phyloP scores from a whole-genome alignment of 2,329 filamentous ascomycete genomes.

The Calonectria henricotiae region DNA sequence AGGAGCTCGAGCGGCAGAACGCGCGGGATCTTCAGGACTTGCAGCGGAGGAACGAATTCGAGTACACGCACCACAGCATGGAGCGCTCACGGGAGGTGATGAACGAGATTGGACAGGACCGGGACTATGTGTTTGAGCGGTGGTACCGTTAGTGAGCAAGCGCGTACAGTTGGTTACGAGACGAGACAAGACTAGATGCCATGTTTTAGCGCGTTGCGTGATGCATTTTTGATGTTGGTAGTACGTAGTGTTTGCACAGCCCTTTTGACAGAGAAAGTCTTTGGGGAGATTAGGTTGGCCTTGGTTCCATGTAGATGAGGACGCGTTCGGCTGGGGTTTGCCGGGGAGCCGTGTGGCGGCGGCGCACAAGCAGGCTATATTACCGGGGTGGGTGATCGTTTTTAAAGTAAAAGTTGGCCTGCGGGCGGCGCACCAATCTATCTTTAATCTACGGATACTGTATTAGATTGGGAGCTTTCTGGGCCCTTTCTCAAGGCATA shows the following conservation, averaged over 20 bases:
- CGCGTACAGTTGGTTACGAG: too few relatives aligned
- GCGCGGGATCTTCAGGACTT: conserved; percentile 7
- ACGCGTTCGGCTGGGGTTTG: not conserved
- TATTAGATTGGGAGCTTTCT: not conserved
- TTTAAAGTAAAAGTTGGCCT: not conserved
- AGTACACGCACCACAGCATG: conserved; percentile 4
- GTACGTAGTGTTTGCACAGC: not conserved
- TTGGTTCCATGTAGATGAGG: not conserved
- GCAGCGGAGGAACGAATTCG: conserved; percentile 9
- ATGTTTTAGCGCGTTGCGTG: not conserved
- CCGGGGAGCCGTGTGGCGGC: not conserved
- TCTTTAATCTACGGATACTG: not conserved
- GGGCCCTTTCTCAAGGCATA: not conserved
- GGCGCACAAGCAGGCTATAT: not conserved
- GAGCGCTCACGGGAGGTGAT: conserved; percentile 12
- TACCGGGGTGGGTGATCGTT: not conserved
- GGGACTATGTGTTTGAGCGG: conserved; percentile 23
- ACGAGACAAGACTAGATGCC: not conserved
- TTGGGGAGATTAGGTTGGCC: not conserved
- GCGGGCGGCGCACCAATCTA: not conserved
- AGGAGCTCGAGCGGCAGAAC: conserved; percentile 15
- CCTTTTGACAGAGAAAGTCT: not conserved
- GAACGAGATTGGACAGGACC: conserved; percentile 14
- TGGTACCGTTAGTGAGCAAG: conserved; percentile 2
- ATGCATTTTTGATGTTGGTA: not conserved